Base-by-base conservation (phyloP, 2,329 filamentous ascomycete genomes). In the Cryphonectria nitschkei region DNA sequence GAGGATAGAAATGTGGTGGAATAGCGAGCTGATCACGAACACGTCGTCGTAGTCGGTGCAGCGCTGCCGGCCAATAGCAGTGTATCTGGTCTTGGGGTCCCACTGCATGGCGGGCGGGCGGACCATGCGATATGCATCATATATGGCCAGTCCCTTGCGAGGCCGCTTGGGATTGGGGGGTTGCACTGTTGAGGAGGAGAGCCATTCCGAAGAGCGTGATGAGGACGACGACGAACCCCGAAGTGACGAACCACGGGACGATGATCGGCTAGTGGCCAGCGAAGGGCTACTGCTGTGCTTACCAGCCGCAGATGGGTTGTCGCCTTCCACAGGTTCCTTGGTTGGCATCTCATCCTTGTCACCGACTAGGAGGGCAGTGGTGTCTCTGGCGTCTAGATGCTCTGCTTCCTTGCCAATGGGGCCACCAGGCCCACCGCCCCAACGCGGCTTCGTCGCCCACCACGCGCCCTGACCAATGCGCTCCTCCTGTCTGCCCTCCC, bases 51-150 rank as follows among this genome's bases (percentile, higher is more conserved):
- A 86, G 46, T 81, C 81, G 1, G 78, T 81, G 2, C 84, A 85
- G 0, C 75, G 75, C 14, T 78, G 77, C 73, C 84, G 85, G 6
- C 89, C 89, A 70, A 91, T 87, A 32, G 88, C 83, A 72, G 82
- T 79, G 76, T 90, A 91, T 46, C 83, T 82, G 41, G 85, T 84
- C 79, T 89, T 89, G 70, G 82, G 83, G 75, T 91, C 89, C 89
- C 89, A 91, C 32, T 84, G 86, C 8, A 84, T 80, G 13, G 85
- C 79, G 0, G 89, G 89, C 11, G 86, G 86, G 1, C 87, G 83
- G 61, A 91, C 82, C 83, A 88, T 89, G 70, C 89, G 85, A 79
- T 91, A 91, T 74, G 84, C 87, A 76, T 91, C 89, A 76, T 90
- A 91, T 63, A 90, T 84, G 72, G 83, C 84, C 77, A 87, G 79